These are phyloP conservation scores for Dendrostoma leiphaemia DNA, from an alignment of 2,329 filamentous ascomycete genomes.

Conservation along the genomic window DNA sequence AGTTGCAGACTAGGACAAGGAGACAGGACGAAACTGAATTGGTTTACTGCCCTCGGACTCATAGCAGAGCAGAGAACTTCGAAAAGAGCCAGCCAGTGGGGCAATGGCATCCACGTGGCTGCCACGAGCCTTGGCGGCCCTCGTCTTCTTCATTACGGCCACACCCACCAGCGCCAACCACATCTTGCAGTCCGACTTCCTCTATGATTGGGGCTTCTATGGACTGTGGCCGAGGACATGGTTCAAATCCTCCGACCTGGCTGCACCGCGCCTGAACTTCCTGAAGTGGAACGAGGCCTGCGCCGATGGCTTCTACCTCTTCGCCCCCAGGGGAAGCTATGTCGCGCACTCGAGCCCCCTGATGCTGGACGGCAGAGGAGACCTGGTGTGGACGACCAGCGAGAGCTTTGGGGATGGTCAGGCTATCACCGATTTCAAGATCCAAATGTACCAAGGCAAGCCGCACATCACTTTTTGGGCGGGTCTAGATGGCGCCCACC, in stretches of 20 bases:
- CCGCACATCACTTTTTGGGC: conserved; percentile 35
- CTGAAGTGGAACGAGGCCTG: conserved; percentile 17
- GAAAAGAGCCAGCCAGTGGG: too few relatives aligned
- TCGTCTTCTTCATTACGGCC: neutral
- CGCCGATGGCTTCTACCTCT: conserved; percentile 17
- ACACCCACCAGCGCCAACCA: neutral
- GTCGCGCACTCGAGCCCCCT: conserved; percentile 20
- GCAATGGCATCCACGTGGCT: conserved; percentile 11
- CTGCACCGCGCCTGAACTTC: conserved; percentile 19
- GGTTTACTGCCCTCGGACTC: neutral
- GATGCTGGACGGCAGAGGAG: conserved; percentile 25
- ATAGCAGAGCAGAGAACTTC: neutral
- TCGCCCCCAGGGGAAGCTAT: conserved; percentile 18
- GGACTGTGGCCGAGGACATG: conserved; percentile 17
- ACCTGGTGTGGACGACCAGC: conserved; percentile 24
- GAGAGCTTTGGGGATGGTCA: conserved; percentile 21
- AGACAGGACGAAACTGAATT: neutral
- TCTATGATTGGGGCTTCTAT: conserved; percentile 21
- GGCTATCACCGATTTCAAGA: conserved; percentile 20
- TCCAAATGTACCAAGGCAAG: conserved; percentile 30
- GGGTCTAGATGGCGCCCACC: conserved; percentile 7
- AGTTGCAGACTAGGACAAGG: neutral
- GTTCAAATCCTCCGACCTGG: conserved; percentile 16
- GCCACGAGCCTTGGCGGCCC: neutral
- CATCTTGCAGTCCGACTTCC: conserved; percentile 8